Base-by-base conservation (phyloP, 306 rosid species). In the Fragaria vesca region DNA sequence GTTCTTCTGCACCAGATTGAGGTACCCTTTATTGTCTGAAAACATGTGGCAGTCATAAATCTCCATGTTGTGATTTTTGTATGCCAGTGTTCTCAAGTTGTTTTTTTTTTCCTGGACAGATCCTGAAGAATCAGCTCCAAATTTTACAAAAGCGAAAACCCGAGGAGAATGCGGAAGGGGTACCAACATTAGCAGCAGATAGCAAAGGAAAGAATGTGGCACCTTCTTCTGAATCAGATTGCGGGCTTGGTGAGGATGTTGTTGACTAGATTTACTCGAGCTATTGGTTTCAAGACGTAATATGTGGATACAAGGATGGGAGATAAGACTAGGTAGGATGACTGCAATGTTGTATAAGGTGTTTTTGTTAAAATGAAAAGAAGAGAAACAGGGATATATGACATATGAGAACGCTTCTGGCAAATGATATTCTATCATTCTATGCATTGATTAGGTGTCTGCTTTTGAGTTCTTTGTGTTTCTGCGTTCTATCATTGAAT, bases 91-190 rank as follows among this genome's bases (percentile, higher is more conserved):
- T 71, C 42, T 58, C 12, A 67, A 52, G 70, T 21, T 28, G 4
- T 69, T 72, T 63, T 32, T 10, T 38, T 38, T 9, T 11, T 45
- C 48, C 51, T 38, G 48, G 40, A 79, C 88, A 91, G 99, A 74
- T 73, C 65, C 83, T 91, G 78, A 90, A 91, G 84, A 84, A 84
- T 73, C 93, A 93, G 79, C 85, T 88, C 62, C 88, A 79, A 81
- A 86, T 67, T 77, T 84, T 95, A 66, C 89, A 84, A 84, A 85
- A 77, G 62, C 82, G 78, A 18, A 80, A 75, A 66, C 79, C 71
- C 2, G 82, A 82, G 26, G 84, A 71, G 80, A 80, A 78, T 78
- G 74, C 38, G 21, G 83, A 79, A 58, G 76, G 3, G 12, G 70
- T 73, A 3, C 61, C 87, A 40, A 54, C 90, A 20, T 52, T 83